Evolutionary conservation across 1,284 basidiomycete genomes (phyloP), one percentile per base, ranked within the genome.

Genomic region (Ustilago nuda): DNA sequence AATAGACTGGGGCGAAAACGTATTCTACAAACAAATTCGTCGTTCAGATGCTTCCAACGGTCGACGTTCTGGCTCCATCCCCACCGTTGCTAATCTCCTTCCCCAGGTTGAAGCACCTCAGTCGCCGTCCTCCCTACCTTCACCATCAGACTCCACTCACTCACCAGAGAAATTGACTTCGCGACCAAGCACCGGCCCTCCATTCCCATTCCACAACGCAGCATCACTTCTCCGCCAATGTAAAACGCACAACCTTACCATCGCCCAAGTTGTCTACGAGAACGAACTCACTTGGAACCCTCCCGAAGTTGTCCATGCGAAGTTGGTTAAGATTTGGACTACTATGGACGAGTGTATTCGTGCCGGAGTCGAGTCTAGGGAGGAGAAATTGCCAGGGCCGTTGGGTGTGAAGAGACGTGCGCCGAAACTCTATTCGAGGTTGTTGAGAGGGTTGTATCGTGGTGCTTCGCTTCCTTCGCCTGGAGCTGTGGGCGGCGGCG

Each of bases 21-120:
- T 98, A 75, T 98, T 94, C 86, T 98, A 98, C 89, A 94, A 94
- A 85, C 91, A 93, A n/a, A 92, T 95, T n/a, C 90, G 94, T 83
- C 93, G 94, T 84, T 88, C 88, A 56, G 88, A 89, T 12, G 95
- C 95, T 6, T 91, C 92, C 61, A 90, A 90, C 23, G 91, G 92
- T 32, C 90, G 95, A 36, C 67, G 80, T 8, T 56, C 75, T 17
- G 89, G 88, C 27, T 71, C 72, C 11, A 37, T 66, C 5, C 50
- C 65, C 15, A 43, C 37, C 9, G 37, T 45, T 15, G 58, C 63
- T n/a, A 58, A 48, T 19, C 50, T 63, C 4, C 33, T 64, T 17
- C 58, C 66, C 2, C 60, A 63, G 45, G 65, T 72, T 19, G 61
- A 76, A 48, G 61, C 69, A 3, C 52, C 59, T 4, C 23, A 56